Conservation (phyloP, 2,329 filamentous ascomycete genomes). For the Apiospora marii region DNA sequence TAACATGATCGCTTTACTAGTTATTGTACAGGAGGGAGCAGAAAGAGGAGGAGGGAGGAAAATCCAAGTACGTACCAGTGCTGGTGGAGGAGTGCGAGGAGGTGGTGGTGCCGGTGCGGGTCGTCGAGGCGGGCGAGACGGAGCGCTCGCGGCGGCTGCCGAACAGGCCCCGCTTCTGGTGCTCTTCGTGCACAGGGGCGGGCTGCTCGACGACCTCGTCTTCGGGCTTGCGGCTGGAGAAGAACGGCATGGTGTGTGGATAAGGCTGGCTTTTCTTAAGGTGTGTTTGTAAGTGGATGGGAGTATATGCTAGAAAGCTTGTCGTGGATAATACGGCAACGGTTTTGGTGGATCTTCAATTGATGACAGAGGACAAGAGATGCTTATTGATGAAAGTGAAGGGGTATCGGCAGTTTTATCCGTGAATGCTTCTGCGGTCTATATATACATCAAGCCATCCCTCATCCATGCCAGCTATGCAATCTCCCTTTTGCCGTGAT, state of each 20-base stretch:
- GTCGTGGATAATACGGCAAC: conserved; percentile 16
- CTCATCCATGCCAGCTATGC: neutral
- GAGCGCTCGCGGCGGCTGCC: conserved; percentile 49
- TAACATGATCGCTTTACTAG: too few species aligned
- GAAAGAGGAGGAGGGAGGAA: neutral
- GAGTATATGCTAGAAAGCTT: neutral
- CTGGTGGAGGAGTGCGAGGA: conserved; percentile 34
- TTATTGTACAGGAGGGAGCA: too few species aligned
- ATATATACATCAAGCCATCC: neutral
- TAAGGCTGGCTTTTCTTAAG: neutral
- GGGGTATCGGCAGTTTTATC: conserved; percentile 12
- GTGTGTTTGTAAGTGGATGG: neutral
- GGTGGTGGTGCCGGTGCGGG: conserved; percentile 35
- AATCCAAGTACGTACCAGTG: neutral
- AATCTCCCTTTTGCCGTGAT: neutral
- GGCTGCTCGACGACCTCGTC: conserved; percentile 47
- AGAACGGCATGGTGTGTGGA: conserved; percentile 41
- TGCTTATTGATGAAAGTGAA: neutral
- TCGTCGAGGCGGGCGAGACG: conserved; percentile 31
- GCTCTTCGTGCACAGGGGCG: conserved; percentile 57
- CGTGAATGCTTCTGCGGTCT: neutral
- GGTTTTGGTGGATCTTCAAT: neutral
- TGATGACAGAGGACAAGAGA: conserved; percentile 17
- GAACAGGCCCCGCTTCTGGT: conserved; percentile 47
- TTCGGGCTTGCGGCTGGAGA: conserved; percentile 41